Percentiles rank a stretch among this genome's conserved stretches.
Evolutionary conservation across 108 stramenopile genomes (phyloP).

Genomic region (Chaetoceros tenuissimus): DNA sequence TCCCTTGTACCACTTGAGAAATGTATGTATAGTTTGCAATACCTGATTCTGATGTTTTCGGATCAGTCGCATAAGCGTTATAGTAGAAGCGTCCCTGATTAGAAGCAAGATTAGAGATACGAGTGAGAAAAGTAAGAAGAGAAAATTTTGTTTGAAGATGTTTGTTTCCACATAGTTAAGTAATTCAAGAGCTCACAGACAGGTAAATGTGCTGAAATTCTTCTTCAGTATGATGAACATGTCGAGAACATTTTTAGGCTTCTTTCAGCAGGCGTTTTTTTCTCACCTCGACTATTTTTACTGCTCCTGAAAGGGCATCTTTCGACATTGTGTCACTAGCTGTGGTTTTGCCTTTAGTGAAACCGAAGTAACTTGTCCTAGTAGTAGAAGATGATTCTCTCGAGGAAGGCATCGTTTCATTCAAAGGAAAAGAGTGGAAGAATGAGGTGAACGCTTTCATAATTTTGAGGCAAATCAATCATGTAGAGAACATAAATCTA

Average conservation of each 20-base stretch:
- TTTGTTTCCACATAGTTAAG: too few relatives aligned
- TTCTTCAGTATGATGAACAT: too few relatives aligned
- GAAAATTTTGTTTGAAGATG: too few relatives aligned
- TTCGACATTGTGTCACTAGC: neutral
- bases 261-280: too few relatives aligned
- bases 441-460: too few relatives aligned
- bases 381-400: neutral
- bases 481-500: too few relatives aligned
- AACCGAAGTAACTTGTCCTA: neutral
- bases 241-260: too few relatives aligned
- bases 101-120: neutral
- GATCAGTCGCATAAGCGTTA: neutral
- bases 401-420: neutral
- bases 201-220: neutral
- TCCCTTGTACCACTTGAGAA: neutral
- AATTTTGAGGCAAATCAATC: too few relatives aligned
- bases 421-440: neutral
- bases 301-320: neutral
- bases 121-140: too few relatives aligned
- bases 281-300: neutral
- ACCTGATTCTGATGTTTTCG: neutral
- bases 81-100: neutral
- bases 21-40: neutral
- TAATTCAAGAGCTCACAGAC: neutral
- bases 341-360: neutral